phyloP scores from a whole-genome alignment of 306 rosid genomes.

The Citrullus mucosospermus region DNA sequence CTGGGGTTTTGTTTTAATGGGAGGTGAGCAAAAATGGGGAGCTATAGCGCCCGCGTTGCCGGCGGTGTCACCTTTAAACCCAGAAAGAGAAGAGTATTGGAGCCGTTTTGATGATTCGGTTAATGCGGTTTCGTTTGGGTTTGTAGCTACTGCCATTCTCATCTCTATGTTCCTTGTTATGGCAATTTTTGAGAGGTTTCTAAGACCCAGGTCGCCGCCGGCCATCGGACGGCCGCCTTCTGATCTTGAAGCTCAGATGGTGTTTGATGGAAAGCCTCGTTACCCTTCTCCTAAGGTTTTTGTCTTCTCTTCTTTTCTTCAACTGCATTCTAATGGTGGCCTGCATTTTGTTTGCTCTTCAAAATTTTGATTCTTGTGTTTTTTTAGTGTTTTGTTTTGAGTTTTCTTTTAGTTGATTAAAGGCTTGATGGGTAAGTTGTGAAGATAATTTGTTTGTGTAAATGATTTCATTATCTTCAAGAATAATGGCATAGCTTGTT shows the following conservation, averaged over 20 bases:
- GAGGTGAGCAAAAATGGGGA: slow-evolving; percentile 21
- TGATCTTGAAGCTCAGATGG: slow-evolving; percentile 34
- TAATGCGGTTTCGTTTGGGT: slow-evolving; percentile 54
- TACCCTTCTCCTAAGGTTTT: slow-evolving; percentile 36
- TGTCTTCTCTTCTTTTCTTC: not conserved
- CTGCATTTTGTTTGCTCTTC: not conserved
- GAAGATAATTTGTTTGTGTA: not conserved
- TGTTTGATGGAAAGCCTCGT: slow-evolving; percentile 22
- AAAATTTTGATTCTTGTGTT: not conserved
- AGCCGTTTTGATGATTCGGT: slow-evolving; percentile 39
- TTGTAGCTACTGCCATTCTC: slow-evolving; percentile 66
- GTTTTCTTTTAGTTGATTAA: not conserved
- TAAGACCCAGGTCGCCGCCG: slow-evolving; percentile 33
- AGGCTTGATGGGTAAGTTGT: not conserved
- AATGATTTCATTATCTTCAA: not conserved
- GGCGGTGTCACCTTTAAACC: slow-evolving; percentile 20
- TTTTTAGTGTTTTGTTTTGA: not conserved
- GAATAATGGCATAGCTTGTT: not conserved
- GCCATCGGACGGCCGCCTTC: slow-evolving; percentile 15
- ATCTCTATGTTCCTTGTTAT: slow-evolving; percentile 63
- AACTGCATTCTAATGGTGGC: not conserved
- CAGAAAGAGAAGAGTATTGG: slow-evolving; percentile 43
- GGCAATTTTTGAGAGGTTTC: slow-evolving; percentile 62
- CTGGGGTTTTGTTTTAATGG: slow-evolving; percentile 12
- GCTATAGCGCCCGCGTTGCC: slow-evolving; percentile 23